A percentile compares a stretch with the other conserved stretches of the same genome.
Conservation (phyloP, 2,329 filamentous ascomycete genomes). For the Sclerotinia borealis region DNA sequence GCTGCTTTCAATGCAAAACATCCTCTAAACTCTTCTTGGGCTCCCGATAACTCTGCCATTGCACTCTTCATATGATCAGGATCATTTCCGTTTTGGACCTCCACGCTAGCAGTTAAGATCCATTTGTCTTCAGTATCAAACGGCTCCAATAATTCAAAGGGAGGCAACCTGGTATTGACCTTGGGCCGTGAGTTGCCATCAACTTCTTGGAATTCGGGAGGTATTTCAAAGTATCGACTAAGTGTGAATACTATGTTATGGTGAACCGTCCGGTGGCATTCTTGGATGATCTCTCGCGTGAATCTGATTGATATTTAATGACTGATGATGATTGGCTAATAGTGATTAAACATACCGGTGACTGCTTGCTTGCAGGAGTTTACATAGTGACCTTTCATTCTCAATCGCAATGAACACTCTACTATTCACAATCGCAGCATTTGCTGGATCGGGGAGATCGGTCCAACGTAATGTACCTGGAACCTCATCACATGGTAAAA, state of each 20-base stretch:
- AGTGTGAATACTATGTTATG: constrained; percentile 28
- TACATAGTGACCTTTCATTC: constrained; percentile 39
- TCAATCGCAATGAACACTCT: constrained; percentile 28
- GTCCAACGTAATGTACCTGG: constrained; percentile 50
- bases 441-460: constrained; percentile 52
- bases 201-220: constrained; percentile 16
- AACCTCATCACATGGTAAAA: constrained; percentile 31
- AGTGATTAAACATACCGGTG: constrained; percentile 40
- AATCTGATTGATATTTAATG: constrained; percentile 23
- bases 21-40: constrained; percentile 44
- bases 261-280: constrained; percentile 26
- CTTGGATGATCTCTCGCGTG: constrained; percentile 23
- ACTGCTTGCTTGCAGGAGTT: constrained; percentile 46
- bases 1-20: constrained; percentile 47
- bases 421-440: constrained; percentile 26
- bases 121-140: constrained; percentile 46
- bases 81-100: constrained; percentile 50
- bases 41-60: constrained; percentile 43
- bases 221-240: constrained; percentile 25
- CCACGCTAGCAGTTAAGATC: constrained; percentile 49
- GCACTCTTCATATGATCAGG: constrained; percentile 49
- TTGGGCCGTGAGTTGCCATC: constrained; percentile 28
- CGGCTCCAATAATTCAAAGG: constrained; percentile 42
- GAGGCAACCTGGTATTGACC: constrained; percentile 35
- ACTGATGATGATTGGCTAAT: background rate